Evolutionary conservation across 2,329 filamentous ascomycete species (phyloP).

Genomic region (Bertia moriformis): DNA sequence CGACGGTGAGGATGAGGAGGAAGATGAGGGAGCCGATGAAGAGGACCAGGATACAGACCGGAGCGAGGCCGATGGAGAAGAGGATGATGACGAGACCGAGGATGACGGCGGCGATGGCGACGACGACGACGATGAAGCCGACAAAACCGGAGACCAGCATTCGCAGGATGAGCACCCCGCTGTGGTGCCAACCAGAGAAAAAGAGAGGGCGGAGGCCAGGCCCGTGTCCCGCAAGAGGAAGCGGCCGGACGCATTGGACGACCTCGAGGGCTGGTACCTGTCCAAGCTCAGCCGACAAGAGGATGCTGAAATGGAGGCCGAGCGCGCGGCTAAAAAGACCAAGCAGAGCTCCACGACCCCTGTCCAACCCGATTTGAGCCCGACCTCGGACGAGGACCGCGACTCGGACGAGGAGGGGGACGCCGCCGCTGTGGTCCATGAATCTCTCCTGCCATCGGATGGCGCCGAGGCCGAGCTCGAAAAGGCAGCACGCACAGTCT

Average conservation of each 20-base stretch:
- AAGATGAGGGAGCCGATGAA: conserved; percentile 11
- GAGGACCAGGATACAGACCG: conserved; percentile 15
- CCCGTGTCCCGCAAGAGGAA: conserved; percentile 46
- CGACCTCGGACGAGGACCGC: conserved; percentile 7
- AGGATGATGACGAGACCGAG: conserved; percentile 24
- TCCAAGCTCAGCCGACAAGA: conserved; percentile 45
- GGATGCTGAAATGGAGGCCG: conserved; percentile 34
- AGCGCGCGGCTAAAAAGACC: conserved; percentile 34
- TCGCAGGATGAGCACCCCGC: conserved; percentile 21
- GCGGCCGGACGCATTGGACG: conserved; percentile 52
- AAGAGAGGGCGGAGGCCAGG: conserved; percentile 26
- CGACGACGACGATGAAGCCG: conserved; percentile 17
- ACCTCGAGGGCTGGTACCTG: conserved; percentile 59
- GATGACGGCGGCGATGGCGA: conserved; percentile 24
- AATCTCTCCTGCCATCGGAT: conserved; percentile 29
- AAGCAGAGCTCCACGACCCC: conserved; percentile 18
- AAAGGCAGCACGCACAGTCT: conserved; percentile 79
- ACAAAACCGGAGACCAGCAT: conserved; percentile 16
- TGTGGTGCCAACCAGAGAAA: conserved; percentile 21
- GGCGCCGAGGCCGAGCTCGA: conserved; percentile 48
- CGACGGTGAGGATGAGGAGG: conserved; percentile 10
- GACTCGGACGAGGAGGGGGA: conserved; percentile 12
- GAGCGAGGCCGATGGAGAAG: conserved; percentile 8
- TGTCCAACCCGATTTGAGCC: no score
- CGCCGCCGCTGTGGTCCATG: conserved; percentile 32